These are phyloP conservation scores for Striga hermonthica DNA, from an alignment of 305 asterid species.

Conservation along the genomic window DNA sequence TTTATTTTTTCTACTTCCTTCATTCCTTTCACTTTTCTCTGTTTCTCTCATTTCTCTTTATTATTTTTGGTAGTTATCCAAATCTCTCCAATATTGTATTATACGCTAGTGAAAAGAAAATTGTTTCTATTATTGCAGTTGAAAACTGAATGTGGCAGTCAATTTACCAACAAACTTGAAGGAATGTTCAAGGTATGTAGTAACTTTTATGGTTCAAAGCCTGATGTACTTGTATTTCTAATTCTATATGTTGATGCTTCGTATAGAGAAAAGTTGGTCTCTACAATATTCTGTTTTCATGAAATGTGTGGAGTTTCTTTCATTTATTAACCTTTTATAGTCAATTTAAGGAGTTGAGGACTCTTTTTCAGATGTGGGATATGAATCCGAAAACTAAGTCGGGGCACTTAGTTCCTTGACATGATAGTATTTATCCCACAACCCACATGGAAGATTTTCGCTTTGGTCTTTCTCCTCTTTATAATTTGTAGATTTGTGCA, in stretches of 20 bases:
- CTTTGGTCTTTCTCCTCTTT: neutral
- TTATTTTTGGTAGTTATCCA: neutral
- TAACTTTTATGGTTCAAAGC: neutral
- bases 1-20: neutral
- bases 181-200: constrained; percentile 94
- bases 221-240: no score
- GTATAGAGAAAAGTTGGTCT: no score
- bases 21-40: neutral
- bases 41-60: neutral
- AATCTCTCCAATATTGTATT: neutral
- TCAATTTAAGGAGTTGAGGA: no score
- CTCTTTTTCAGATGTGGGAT: no score
- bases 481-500: neutral
- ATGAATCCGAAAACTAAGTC: no score
- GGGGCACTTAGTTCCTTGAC: no score
- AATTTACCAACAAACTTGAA: constrained; percentile 95
- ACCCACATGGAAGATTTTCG: constrained; percentile 7
- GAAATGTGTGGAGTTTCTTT: no score
- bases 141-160: constrained; percentile 98
- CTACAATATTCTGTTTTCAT: no score
- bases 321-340: no score
- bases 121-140: constrained; percentile 50
- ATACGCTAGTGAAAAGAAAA: constrained; percentile 17
- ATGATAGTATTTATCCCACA: no score
- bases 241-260: no score